Conservation (phyloP, 495 filamentous ascomycete species). For the Hypomontagnella monticulosa region DNA sequence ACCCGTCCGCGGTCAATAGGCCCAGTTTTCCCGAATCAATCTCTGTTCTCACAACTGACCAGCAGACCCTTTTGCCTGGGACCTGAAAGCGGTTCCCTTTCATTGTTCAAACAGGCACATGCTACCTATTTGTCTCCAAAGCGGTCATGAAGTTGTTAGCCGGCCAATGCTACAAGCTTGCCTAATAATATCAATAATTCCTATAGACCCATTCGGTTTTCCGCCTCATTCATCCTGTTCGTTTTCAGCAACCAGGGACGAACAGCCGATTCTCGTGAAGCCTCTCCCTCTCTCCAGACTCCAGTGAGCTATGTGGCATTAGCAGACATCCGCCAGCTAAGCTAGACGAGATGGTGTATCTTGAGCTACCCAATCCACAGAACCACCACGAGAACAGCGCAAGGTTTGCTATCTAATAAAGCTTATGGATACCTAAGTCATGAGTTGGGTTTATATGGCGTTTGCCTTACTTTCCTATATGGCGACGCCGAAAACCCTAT, state of each 20-base stretch:
- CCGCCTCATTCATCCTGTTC: constrained; percentile 11
- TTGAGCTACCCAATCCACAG: not conserved
- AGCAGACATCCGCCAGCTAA: too few relatives aligned
- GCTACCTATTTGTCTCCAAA: constrained; percentile 31
- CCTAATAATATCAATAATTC: constrained; percentile 1
- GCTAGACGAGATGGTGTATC: not conserved
- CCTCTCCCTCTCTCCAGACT: too few relatives aligned
- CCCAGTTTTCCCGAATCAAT: constrained; percentile 41
- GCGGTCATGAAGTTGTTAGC: constrained; percentile 28
- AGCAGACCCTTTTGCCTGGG: constrained; percentile 39
- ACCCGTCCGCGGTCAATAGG: constrained; percentile 46
- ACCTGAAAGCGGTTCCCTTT: constrained; percentile 38
- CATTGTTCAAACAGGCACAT: constrained; percentile 40
- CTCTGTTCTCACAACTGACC: constrained; percentile 34
- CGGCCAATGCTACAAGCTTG: constrained; percentile 18
- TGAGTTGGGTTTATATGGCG: constrained; percentile 9
- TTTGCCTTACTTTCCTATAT: not conserved
- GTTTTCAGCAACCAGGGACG: constrained; percentile 15
- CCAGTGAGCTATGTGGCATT: too few relatives aligned
- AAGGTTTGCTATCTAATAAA: not conserved
- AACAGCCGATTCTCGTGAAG: not conserved
- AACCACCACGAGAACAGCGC: not conserved
- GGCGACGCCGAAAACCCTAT: constrained; percentile 6
- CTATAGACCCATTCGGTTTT: constrained; percentile 6
- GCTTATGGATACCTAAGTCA: not conserved